Evolutionary conservation across 2,329 filamentous ascomycete genomes (phyloP), one percentile per base, ranked within the genome.

Genomic region (Gaeumannomyces sp.): DNA sequence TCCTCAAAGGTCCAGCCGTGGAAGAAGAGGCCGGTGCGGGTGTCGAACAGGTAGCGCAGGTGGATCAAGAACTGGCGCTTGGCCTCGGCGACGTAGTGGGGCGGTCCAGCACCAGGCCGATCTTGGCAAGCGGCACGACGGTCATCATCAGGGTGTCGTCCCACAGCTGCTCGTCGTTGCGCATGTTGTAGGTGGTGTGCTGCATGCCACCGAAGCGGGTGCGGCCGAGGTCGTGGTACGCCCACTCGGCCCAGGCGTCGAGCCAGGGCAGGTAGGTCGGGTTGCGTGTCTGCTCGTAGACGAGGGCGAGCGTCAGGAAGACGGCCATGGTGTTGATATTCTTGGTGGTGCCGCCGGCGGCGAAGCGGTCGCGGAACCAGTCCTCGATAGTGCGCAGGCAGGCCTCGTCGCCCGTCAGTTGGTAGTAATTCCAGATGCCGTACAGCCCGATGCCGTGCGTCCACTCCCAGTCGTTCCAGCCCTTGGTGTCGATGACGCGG

Each of bases 141-240:
- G 89, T 93, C 91, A 94, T 94, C 90, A 94, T 93, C 59, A 94
- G 80, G 7, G 91, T 94, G 73, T 94, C 91, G 69, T 93, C 91
- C 91, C 91, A 94, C 28, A 93, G 80, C 77, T 93, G 89, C 73
- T 91, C 83, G 67, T 87, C 81, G 75, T 94, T 92, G 68, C 84
- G 81, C 2, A 85, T 83, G 38, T 88, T 76, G 70, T 93, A 93
- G 0, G 90, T 93, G 67, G 89, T 85, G 75, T 91, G 90, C 75
- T 92, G 89, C 80, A 92, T 90, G 65, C 88, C 81, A 60, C 87
- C 90, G 72, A 86, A 88, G 62, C 83, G 85, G 0, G 91, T 93
- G 57, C 89, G 82, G 16, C 86, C 85, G 33, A 93, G 81, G 62
- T 91, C 90, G 73, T 92, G 80, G 83, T 91, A 91, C 1, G 89